Conservation (phyloP, 2,329 filamentous ascomycete genomes). For the Stagonosporopsis cucurbitacearum region DNA sequence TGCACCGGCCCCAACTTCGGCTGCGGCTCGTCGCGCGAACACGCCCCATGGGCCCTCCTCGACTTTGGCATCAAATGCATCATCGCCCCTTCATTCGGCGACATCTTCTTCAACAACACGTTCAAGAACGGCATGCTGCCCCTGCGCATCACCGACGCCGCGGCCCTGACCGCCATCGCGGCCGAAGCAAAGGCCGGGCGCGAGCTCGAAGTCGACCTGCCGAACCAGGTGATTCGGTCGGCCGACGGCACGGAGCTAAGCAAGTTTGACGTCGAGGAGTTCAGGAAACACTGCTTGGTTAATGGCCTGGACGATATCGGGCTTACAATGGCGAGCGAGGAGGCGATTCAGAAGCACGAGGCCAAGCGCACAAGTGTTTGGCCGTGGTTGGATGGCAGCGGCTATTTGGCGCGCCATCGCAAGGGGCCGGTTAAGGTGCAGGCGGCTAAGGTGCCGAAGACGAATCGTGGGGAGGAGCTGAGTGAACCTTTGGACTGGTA, state of each 20-base stretch:
- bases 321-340: slow-evolving; percentile 88
- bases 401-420: slow-evolving; percentile 70
- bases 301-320: slow-evolving; percentile 97
- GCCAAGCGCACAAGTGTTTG: slow-evolving; percentile 75
- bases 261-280: slow-evolving; percentile 86
- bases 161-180: slow-evolving; percentile 72
- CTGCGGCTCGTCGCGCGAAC: slow-evolving; percentile 89
- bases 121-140: slow-evolving; percentile 99
- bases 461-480: slow-evolving; percentile 84
- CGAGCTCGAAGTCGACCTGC: slow-evolving; percentile 89
- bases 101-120: slow-evolving; percentile 99
- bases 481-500: slow-evolving; percentile 91
- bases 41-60: slow-evolving; percentile 94
- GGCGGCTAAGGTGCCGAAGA: slow-evolving; percentile 78
- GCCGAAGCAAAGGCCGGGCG: slow-evolving; percentile 78
- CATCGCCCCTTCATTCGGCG: slow-evolving; percentile 85
- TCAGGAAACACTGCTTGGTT: slow-evolving; percentile 90
- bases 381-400: slow-evolving; percentile 89
- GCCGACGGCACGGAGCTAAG: slow-evolving; percentile 75
- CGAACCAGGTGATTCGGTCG: slow-evolving; percentile 81
- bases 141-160: slow-evolving; percentile 73
- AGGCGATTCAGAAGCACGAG: slow-evolving; percentile 88
- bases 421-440: slow-evolving; percentile 67
- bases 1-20: slow-evolving; percentile 94
- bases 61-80: slow-evolving; percentile 96